A percentile compares a stretch with the other conserved stretches of the same genome.
These are phyloP conservation scores for Boletus rubropictus DNA, from an alignment of 768 basidiomycete species.

Conservation along the genomic window DNA sequence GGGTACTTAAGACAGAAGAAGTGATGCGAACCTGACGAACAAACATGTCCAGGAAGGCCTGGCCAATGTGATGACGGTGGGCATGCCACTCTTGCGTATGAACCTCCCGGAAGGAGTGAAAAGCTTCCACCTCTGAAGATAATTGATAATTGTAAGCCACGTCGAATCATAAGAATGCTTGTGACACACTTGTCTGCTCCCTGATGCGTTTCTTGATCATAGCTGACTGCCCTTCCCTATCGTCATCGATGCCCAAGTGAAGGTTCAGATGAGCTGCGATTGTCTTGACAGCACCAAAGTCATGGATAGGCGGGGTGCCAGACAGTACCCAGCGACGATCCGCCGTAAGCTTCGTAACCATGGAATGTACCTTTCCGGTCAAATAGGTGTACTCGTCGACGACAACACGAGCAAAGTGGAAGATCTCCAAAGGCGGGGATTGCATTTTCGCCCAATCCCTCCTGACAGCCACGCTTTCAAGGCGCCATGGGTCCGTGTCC, in stretches of 20 bases:
- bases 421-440: conserved; percentile 84
- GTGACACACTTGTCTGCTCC: conserved; percentile 70
- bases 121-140: conserved; percentile 72
- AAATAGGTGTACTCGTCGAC: conserved; percentile 96
- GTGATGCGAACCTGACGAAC: conserved; percentile 66
- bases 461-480: conserved; percentile 54
- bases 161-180: not conserved
- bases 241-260: conserved; percentile 91
- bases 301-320: conserved; percentile 88
- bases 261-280: conserved; percentile 83
- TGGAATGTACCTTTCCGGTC: conserved; percentile 69
- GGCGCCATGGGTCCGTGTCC: conserved; percentile 71
- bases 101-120: conserved; percentile 95
- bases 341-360: conserved; percentile 71
- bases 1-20: not conserved
- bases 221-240: conserved; percentile 69
- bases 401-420: conserved; percentile 84
- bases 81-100: conserved; percentile 91
- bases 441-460: conserved; percentile 76
- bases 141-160: conserved; percentile 20
- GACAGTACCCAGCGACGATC: conserved; percentile 93
- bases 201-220: conserved; percentile 74
- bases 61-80: conserved; percentile 77
- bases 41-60: conserved; percentile 73
- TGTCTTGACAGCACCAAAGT: conserved; percentile 86